Evolutionary conservation across 768 basidiomycete genomes (phyloP), one percentile per base, ranked within the genome.

Genomic region (Panaeolus cyanescens): DNA sequence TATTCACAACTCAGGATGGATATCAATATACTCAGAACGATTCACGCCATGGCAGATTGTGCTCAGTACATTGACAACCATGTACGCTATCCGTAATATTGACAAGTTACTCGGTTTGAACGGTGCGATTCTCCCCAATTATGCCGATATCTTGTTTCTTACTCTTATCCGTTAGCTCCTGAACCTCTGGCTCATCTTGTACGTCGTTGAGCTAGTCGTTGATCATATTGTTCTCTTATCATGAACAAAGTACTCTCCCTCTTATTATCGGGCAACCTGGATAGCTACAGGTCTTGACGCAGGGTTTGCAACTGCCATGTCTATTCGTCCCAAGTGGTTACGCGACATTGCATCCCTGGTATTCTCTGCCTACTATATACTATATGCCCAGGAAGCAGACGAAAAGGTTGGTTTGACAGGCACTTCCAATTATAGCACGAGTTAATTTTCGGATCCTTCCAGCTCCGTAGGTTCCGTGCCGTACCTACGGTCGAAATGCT

Each of bases 31-130:
- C 31, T 59, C 70, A 94, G 89, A 82, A 70, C 86, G 87, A 20
- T 96, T 94, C 78, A 91, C 95, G 0, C 97, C 97, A n/a, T 99
- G 95, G 90, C 96, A 99, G 70, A 82, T 98, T 67, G 84, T 98
- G 55, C 83, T 94, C 59, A 91, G 86, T 66, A 93, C 95, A 0
- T 76, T 97, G 60, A 97, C 95, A 1, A 74, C 85, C 30, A 79
- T 96, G 4, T 99, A 98, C 71, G 89, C 92, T 17, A 70, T 90
- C 54, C 81, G 91, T 12, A 92, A 98, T 73, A 75, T 95, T 12
- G 95, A 96, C 74, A 91, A 89, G 75, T 81, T 97, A 15, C 73
- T 96, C 6, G 95, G 94, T 3, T 79, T 96, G 15, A 87, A 83
- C 65, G 84, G 95, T 95, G 67, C 69, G 89, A 74, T 40, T 25